Base-by-base conservation (phyloP, 176 grass and related monocot genomes). In the Paspalum notatum region DNA sequence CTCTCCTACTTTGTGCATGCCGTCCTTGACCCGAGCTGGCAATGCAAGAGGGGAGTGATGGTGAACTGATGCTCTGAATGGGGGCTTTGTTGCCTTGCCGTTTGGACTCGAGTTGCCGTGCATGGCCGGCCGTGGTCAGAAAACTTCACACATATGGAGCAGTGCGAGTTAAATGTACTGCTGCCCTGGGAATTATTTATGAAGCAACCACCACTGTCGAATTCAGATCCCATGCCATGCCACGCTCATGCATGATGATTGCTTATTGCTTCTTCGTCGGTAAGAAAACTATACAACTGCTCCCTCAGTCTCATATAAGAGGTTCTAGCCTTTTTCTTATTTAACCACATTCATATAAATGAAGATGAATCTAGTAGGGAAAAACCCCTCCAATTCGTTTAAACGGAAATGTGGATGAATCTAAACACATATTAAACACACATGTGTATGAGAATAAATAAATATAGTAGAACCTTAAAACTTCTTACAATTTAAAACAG, bases 71-170 rank as follows among this genome's bases (percentile, higher is more conserved):
- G 75, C 71, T 49, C 63, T 82, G 78, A 68, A 76, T 62, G 79
- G 72, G 45, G 71, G n/a, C 5, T 85, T 89, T 85, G 82, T 78
- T 63, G 54, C 41, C 77, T 80, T 81, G 61, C 77, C 59, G 48
- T 20, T 89, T 85, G 82, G 82, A 81, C 64, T 81, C 63, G 37
- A 54, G 81, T 56, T 53, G 80, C 49, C 41, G 46, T 22, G 47
- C 68, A 3, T 32, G 32, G 32, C 32, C 64, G 43, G 55, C 18
- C 41, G 80, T 75, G 56, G n/a, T 24, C 77, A 81, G 70, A 50
- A 50, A 58, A 43, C 65, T 71, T 27, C 39, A 78, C 40, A 66
- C 51, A 72, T 42, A 72, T 43, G 62, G 61, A 50, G 67, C 80
- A 66, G 59, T 75, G 75, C 42, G 68, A 62, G 60, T 78, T 88